Percentiles rank a stretch among this genome's conserved stretches.
Conservation (phyloP, 257 asterid species). For the Thymus mandschuricus region DNA sequence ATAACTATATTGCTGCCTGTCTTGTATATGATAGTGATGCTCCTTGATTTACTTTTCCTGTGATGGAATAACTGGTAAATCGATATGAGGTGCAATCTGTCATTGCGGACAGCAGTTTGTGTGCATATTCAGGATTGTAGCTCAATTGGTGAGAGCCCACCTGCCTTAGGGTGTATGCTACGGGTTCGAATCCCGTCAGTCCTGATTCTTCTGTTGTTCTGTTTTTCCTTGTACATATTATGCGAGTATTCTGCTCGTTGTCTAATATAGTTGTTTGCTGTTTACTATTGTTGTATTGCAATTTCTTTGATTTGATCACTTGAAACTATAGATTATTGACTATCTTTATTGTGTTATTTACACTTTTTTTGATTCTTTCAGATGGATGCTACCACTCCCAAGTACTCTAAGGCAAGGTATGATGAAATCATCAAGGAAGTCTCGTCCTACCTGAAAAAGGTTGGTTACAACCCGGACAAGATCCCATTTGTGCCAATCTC, state of each 20-base stretch:
- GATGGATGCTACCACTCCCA: constrained; percentile 58
- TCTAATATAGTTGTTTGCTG: no score
- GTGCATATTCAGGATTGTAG: constrained; percentile 34
- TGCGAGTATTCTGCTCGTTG: no score
- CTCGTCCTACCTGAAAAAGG: constrained; percentile 51
- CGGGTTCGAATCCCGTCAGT: constrained; percentile 36
- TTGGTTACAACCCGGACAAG: constrained; percentile 48
- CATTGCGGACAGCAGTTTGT: not conserved
- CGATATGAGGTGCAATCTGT: constrained; percentile 24
- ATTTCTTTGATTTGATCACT: no score
- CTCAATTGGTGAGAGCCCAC: constrained; percentile 43
- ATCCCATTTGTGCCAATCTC: constrained; percentile 12
- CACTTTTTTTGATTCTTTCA: not conserved
- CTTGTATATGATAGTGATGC: constrained; percentile 21
- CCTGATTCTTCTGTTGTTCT: not conserved
- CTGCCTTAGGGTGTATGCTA: constrained; percentile 32
- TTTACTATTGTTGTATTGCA: no score
- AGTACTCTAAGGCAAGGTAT: constrained; percentile 49
- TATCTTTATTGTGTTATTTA: no score
- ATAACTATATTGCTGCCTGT: not conserved
- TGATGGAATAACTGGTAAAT: constrained; percentile 24
- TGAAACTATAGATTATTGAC: no score
- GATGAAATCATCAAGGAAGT: constrained; percentile 53
- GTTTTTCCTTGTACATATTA: not conserved
- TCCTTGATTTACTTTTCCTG: constrained; percentile 28